These are phyloP conservation scores for Entrophospora sp. DNA, from an alignment of 192 early-diverging fungal genomes.

Conservation along the genomic window DNA sequence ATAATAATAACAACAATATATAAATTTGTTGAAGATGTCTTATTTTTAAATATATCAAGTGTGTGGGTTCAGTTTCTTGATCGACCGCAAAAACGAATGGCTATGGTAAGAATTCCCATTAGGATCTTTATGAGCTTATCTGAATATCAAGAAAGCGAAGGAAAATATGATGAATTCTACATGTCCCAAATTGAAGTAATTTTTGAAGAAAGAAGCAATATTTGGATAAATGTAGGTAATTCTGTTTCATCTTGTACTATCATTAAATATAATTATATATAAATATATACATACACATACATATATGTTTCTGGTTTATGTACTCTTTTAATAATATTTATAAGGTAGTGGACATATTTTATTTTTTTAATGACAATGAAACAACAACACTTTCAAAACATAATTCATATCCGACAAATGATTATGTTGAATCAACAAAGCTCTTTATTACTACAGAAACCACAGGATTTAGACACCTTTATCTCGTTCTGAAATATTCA, in stretches of 20 bases:
- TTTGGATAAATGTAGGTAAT: constrained; percentile 55
- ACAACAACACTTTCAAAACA: not conserved
- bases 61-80: constrained; percentile 53
- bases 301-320: not conserved
- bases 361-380: constrained; percentile 22
- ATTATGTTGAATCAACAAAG: too few relatives aligned
- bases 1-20: not conserved
- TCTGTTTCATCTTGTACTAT: not conserved
- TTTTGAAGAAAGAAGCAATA: constrained; percentile 39
- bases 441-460: constrained; percentile 50
- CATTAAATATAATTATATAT: not conserved
- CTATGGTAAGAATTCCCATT: constrained; percentile 41
- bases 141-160: constrained; percentile 29
- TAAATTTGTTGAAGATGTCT: too few relatives aligned
- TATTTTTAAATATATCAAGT: constrained; percentile 17
- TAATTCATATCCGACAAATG: not conserved
- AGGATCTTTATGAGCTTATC: constrained; percentile 38
- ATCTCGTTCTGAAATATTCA: constrained; percentile 32
- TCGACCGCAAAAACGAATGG: constrained; percentile 41
- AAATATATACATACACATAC: not conserved
- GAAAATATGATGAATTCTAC: constrained; percentile 18
- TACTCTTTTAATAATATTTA: not conserved
- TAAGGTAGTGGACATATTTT: constrained; percentile 28
- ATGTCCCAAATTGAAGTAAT: constrained; percentile 33
- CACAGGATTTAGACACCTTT: constrained; percentile 55